A percentile compares a stretch with the other conserved stretches of the same genome.
These are phyloP conservation scores for Penicillium carneum DNA, from an alignment of 2,329 filamentous ascomycete species.

Conservation along the genomic window DNA sequence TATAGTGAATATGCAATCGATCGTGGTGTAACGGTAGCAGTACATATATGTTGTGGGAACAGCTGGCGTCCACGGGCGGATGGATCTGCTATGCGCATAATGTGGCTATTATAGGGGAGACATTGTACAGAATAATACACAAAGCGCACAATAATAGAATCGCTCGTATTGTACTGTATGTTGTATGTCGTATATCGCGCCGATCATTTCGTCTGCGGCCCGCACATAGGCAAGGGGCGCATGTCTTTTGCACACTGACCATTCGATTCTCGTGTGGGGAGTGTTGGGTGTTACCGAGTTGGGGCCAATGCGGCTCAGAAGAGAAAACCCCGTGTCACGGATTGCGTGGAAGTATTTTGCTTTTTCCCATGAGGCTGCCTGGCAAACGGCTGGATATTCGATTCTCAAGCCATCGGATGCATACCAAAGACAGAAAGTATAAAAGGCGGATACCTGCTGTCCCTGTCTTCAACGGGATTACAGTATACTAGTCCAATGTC, in stretches of 20 bases:
- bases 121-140: neutral
- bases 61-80: neutral
- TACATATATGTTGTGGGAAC: neutral
- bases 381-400: neutral
- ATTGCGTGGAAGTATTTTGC: constrained; percentile 12
- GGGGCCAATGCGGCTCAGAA: constrained; percentile 18
- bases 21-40: neutral
- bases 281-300: constrained; percentile 1
- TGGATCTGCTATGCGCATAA: constrained; percentile 2
- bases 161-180: neutral
- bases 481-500: too few species aligned
- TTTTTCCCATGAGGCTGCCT: constrained; percentile 3
- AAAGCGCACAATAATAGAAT: neutral
- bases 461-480: too few species aligned
- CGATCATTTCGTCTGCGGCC: too few species aligned
- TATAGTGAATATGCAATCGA: neutral
- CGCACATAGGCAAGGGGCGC: constrained; percentile 19
- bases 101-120: neutral
- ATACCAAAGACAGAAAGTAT: neutral
- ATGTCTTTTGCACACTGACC: constrained; percentile 15
- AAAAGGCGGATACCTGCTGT: neutral
- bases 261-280: neutral
- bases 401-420: neutral
- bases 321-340: too few species aligned
- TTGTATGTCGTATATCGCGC: too few species aligned